Evolutionary conservation across 768 basidiomycete species (phyloP).

Genomic region (Suillus lakei): DNA sequence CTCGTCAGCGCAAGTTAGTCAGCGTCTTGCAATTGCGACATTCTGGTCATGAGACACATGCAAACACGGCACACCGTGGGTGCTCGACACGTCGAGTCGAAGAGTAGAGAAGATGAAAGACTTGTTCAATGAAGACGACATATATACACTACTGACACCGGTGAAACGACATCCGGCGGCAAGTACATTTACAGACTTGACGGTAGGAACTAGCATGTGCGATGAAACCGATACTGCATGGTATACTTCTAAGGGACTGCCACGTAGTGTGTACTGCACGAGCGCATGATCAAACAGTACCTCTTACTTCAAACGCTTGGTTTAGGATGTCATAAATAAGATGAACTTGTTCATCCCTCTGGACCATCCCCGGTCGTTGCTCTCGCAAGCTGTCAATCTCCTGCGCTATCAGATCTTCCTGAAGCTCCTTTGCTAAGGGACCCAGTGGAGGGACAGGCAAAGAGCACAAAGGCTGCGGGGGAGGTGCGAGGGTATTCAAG

Average conservation of each 20-base stretch:
- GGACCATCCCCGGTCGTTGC: constrained; percentile 84
- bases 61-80: background rate
- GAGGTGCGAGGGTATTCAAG: constrained; percentile 30
- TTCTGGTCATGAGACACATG: background rate
- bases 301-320: constrained; percentile 23
- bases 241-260: background rate
- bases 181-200: background rate
- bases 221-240: background rate
- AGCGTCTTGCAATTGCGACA: constrained; percentile 6
- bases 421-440: constrained; percentile 50
- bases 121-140: too few species aligned
- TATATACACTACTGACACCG: background rate
- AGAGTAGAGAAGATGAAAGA: background rate
- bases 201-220: background rate
- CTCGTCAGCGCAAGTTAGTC: constrained; percentile 6
- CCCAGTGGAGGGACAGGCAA: constrained; percentile 61
- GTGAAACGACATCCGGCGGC: background rate
- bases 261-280: background rate
- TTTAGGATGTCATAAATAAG: constrained; percentile 68
- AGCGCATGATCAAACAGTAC: constrained; percentile 9
- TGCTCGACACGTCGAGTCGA: too few species aligned
- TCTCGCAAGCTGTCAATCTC: constrained; percentile 83
- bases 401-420: constrained; percentile 62
- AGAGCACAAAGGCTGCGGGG: constrained; percentile 29
- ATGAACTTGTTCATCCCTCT: constrained; percentile 65